These are phyloP conservation scores for Vaccinium darrowii DNA, from an alignment of 148 eudicot species.

Conservation along the genomic window DNA sequence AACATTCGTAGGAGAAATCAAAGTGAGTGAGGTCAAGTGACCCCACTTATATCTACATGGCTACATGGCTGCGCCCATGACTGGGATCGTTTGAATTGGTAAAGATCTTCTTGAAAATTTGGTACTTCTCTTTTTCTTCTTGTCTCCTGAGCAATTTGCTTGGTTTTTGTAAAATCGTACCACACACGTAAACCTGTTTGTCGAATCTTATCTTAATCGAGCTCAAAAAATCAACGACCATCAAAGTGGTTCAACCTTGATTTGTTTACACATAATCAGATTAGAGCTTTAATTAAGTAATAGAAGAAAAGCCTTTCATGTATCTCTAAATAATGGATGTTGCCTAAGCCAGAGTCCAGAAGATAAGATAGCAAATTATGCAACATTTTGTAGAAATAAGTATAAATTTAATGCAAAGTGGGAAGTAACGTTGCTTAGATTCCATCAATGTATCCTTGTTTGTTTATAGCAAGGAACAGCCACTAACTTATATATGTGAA, in stretches of 20 bases:
- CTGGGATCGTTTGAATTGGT: not conserved
- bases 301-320: not conserved
- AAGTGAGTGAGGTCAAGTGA: no score
- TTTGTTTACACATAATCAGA: not conserved
- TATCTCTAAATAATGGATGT: not conserved
- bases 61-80: no score
- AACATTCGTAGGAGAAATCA: no score
- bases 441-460: slow-evolving; percentile 6
- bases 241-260: not conserved
- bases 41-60: no score
- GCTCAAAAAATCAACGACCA: not conserved
- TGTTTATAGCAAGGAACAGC: not conserved
- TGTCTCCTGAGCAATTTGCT: not conserved
- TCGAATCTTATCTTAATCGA: not conserved
- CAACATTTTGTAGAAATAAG: not conserved
- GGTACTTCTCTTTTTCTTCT: not conserved
- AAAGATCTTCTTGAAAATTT: not conserved
- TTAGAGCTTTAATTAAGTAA: not conserved
- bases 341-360: not conserved
- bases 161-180: not conserved
- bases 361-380: not conserved
- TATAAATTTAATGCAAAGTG: slow-evolving; percentile 11
- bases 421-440: slow-evolving; percentile 12
- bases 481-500: not conserved
- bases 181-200: not conserved